Evolutionary conservation across 495 filamentous ascomycete genomes (phyloP).

Genomic region (Penicillium waksmanii): DNA sequence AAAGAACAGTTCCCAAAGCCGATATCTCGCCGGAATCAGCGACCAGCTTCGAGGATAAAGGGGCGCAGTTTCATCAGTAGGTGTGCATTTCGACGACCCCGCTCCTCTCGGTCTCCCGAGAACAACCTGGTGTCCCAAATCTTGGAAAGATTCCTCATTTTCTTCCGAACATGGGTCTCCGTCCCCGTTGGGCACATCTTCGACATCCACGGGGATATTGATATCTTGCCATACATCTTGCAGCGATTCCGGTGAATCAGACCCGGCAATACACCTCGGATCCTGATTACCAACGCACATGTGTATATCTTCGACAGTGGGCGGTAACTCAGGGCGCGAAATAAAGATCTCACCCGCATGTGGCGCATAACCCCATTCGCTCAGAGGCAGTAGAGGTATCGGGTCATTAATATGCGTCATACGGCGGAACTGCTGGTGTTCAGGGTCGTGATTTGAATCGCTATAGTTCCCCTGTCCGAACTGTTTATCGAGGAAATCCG

Average conservation of each 20-base stretch:
- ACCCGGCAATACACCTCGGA: conserved; percentile 66
- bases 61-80: conserved; percentile 19
- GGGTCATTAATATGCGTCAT: conserved; percentile 89
- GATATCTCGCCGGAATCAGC: conserved; percentile 63
- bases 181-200: not conserved
- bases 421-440: conserved; percentile 63
- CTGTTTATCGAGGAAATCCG: conserved; percentile 63
- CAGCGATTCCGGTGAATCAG: conserved; percentile 16
- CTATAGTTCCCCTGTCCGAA: conserved; percentile 56
- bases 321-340: conserved; percentile 66
- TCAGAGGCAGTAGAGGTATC: conserved; percentile 82
- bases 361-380: conserved; percentile 82
- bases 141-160: not conserved
- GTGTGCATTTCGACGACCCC: conserved; percentile 7
- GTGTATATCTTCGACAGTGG: conserved; percentile 65
- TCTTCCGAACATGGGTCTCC: conserved; percentile 6
- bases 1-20: conserved; percentile 90
- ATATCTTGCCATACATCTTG: conserved; percentile 18
- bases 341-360: conserved; percentile 92
- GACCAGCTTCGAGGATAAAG: conserved; percentile 34
- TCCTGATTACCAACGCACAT: conserved; percentile 75
- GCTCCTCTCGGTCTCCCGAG: not conserved
- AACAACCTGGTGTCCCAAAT: conserved; percentile 13
- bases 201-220: conserved; percentile 14
- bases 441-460: conserved; percentile 7